Evolutionary conservation across 164 flowering plant genomes (phyloP).

Genomic region (Magnolia changhungtana): DNA sequence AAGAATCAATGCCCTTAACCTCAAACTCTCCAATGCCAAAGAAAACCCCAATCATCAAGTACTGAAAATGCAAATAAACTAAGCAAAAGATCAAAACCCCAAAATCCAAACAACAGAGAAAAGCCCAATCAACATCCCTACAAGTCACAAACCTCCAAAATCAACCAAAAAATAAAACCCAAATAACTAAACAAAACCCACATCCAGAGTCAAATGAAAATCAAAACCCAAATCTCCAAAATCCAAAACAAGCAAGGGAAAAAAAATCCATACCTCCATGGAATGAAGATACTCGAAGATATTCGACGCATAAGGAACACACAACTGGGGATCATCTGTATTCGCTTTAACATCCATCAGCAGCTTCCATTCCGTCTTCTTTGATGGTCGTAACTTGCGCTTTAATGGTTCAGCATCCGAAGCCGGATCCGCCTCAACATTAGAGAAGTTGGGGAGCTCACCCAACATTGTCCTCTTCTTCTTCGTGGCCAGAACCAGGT

Average conservation of each 20-base stretch:
- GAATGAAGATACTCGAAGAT: constrained; percentile 45
- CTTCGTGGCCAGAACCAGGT: background rate
- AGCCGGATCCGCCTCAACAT: constrained; percentile 1
- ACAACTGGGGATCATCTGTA: constrained; percentile 27
- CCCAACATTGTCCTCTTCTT: constrained; percentile 51
- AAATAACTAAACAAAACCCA: background rate
- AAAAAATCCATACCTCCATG: constrained; percentile 40
- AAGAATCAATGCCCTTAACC: background rate
- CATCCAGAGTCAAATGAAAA: background rate
- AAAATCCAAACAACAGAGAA: background rate
- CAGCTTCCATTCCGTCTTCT: constrained; percentile 12
- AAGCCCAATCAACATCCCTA: background rate
- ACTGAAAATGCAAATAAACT: background rate
- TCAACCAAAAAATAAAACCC: too few species aligned
- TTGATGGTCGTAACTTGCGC: background rate
- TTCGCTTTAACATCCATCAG: background rate
- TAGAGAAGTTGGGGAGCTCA: constrained; percentile 39
- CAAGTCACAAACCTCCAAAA: too few species aligned
- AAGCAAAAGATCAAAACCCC: background rate
- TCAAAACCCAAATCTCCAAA: background rate
- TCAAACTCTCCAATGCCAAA: background rate
- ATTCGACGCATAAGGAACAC: constrained; percentile 27
- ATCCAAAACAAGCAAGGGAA: constrained; percentile 1
- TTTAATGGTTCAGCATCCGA: constrained; percentile 9
- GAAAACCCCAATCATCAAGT: background rate